Percentiles rank a stretch among this genome's conserved stretches.
These are phyloP conservation scores for Bacterosira constricta DNA, from an alignment of 108 stramenopile genomes.

Conservation along the genomic window DNA sequence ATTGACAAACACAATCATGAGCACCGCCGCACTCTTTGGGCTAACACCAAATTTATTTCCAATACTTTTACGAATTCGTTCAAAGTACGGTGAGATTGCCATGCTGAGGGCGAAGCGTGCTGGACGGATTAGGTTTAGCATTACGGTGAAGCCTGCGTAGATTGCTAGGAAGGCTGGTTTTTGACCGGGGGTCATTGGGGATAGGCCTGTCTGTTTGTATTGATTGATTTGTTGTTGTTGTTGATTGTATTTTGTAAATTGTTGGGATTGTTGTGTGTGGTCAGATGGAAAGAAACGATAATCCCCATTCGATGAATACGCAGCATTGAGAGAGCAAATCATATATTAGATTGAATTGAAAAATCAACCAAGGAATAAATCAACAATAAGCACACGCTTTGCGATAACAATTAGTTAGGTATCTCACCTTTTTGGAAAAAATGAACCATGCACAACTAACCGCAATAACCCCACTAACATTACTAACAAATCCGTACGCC, in stretches of 20 bases:
- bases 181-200: conserved; percentile 89
- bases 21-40: conserved; percentile 49
- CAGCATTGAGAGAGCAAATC: too few species aligned
- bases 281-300: background rate
- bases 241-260: too few species aligned
- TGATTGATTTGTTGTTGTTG: conserved; percentile 16
- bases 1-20: conserved; percentile 67
- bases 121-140: conserved; percentile 87
- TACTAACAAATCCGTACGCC: conserved; percentile 91
- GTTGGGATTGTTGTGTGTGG: background rate
- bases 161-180: conserved; percentile 86
- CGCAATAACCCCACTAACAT: conserved; percentile 73
- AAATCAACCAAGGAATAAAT: background rate
- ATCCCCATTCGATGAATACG: background rate
- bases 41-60: conserved; percentile 52
- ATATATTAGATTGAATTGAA: too few species aligned
- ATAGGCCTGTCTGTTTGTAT: conserved; percentile 66
- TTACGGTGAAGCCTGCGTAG: conserved; percentile 83
- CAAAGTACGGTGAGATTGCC: conserved; percentile 69
- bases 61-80: conserved; percentile 49
- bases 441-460: conserved; percentile 80
- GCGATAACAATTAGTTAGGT: background rate
- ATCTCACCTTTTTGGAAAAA: conserved; percentile 58
- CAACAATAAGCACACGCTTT: background rate
- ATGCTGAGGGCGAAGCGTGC: conserved; percentile 68